A percentile compares a stretch with the other conserved stretches of the same genome.
Evolutionary conservation across 257 asterid species (phyloP).

Genomic region (Orobanche coerulescens): DNA sequence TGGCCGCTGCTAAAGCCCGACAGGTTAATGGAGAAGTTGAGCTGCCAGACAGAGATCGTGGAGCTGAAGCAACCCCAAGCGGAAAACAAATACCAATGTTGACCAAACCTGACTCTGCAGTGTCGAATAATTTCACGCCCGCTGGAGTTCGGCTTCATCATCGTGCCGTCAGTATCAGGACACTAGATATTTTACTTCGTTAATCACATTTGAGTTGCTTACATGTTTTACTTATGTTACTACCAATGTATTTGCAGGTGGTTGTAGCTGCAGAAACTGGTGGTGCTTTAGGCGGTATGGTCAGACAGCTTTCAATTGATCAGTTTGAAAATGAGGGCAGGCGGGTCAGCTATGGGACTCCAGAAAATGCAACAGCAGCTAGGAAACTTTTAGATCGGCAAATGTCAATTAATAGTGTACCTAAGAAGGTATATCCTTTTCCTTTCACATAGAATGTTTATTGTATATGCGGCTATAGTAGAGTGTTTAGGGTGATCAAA

Average conservation of each 20-base stretch:
- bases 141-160: constrained; percentile 92
- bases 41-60: constrained; percentile 84
- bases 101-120: constrained; percentile 68
- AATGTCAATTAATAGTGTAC: constrained; percentile 85
- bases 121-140: constrained; percentile 49
- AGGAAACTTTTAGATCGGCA: constrained; percentile 91
- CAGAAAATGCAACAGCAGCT: constrained; percentile 95
- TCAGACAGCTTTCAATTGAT: constrained; percentile 69
- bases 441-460: background rate
- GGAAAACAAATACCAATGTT: constrained; percentile 60
- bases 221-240: constrained; percentile 21
- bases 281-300: constrained; percentile 82
- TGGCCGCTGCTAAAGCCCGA: constrained; percentile 95
- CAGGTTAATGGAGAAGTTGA: constrained; percentile 84
- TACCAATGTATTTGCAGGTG: constrained; percentile 39
- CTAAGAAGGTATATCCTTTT: constrained; percentile 61
- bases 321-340: constrained; percentile 81
- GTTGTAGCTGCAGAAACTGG: constrained; percentile 80
- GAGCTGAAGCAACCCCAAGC: constrained; percentile 93
- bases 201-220: constrained; percentile 1
- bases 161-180: constrained; percentile 71
- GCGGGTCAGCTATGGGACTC: constrained; percentile 87
- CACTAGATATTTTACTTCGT: background rate
- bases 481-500: background rate
- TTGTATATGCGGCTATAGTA: constrained; percentile 8